These are phyloP conservation scores for Leccinum disarticulatum DNA, from an alignment of 768 basidiomycete genomes.

Conservation along the genomic window DNA sequence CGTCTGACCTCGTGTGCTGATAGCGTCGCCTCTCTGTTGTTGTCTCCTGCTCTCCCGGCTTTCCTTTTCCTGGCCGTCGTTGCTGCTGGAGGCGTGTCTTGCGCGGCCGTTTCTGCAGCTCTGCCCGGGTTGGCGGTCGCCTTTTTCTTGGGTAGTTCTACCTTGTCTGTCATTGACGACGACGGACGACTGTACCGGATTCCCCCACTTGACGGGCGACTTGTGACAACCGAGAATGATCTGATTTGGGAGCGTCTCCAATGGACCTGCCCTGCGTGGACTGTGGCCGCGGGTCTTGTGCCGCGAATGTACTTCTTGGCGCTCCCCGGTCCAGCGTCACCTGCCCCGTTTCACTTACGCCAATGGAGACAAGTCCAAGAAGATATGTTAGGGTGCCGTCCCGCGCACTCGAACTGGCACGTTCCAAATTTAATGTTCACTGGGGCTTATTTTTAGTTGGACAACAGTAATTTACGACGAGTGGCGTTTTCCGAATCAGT, in stretches of 20 bases:
- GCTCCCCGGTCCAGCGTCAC: background rate
- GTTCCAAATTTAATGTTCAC: background rate
- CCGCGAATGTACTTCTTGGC: conserved; percentile 10
- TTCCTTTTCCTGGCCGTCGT: conserved; percentile 30
- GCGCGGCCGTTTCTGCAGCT: conserved; percentile 11
- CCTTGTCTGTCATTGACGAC: conserved; percentile 29
- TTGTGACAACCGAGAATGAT: conserved; percentile 15
- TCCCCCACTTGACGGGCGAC: conserved; percentile 12
- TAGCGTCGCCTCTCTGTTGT: conserved; percentile 11
- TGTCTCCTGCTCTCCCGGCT: conserved; percentile 15
- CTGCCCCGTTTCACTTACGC: background rate
- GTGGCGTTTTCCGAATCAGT: conserved; percentile 7
- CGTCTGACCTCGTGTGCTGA: conserved; percentile 14
- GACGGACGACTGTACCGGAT: conserved; percentile 8
- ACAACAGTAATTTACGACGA: background rate
- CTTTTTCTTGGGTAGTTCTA: conserved; percentile 24
- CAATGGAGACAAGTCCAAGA: background rate
- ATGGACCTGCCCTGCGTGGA: conserved; percentile 13
- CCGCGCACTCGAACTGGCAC: background rate
- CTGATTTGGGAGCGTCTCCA: conserved; percentile 29
- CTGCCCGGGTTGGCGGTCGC: conserved; percentile 12
- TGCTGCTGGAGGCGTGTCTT: conserved; percentile 15
- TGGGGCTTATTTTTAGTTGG: conserved; percentile 5
- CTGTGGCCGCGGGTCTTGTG: conserved; percentile 12
- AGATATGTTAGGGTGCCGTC: background rate